Evolutionary conservation across 805 yeast species (phyloP).

Genomic region (Zygosaccharomyces bisporus): DNA sequence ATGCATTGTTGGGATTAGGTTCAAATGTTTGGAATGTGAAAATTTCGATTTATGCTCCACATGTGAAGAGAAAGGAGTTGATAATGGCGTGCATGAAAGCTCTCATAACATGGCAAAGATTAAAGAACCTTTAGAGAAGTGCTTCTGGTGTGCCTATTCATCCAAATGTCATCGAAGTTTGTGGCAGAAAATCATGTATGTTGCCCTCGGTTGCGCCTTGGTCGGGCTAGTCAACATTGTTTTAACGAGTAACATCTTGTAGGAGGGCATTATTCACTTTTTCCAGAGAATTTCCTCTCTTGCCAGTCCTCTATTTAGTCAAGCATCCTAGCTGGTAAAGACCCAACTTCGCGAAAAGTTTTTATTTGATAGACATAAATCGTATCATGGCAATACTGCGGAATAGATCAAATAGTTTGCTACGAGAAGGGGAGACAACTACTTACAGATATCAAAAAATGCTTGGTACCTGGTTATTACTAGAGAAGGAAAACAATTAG

Average conservation of each 20-base stretch:
- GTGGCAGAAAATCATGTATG: neutral
- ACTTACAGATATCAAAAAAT: slow-evolving; percentile 2
- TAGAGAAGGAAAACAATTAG: slow-evolving; percentile 5
- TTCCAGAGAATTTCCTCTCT: neutral
- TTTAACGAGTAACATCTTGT: neutral
- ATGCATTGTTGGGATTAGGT: slow-evolving; percentile 41
- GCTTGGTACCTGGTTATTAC: slow-evolving; percentile 6
- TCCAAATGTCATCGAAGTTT: neutral
- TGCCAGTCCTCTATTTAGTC: neutral
- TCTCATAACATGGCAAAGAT: slow-evolving; percentile 21
- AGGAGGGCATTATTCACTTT: neutral
- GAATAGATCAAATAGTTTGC: slow-evolving; percentile 2
- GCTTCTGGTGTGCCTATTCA: neutral
- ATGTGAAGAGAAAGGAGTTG: slow-evolving; percentile 27
- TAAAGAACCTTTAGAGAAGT: slow-evolving; percentile 10
- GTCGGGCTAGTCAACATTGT: neutral
- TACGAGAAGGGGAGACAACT: slow-evolving; percentile 1
- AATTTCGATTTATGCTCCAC: slow-evolving; percentile 47
- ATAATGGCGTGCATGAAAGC: slow-evolving; percentile 18
- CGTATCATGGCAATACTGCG: slow-evolving; percentile 1
- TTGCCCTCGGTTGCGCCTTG: neutral
- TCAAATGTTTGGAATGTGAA: slow-evolving; percentile 45
- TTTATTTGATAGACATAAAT: neutral
- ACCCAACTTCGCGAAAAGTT: neutral
- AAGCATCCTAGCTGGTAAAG: neutral